phyloP scores from a whole-genome alignment of 805 yeast genomes.

The Suhomyces prunicola region DNA sequence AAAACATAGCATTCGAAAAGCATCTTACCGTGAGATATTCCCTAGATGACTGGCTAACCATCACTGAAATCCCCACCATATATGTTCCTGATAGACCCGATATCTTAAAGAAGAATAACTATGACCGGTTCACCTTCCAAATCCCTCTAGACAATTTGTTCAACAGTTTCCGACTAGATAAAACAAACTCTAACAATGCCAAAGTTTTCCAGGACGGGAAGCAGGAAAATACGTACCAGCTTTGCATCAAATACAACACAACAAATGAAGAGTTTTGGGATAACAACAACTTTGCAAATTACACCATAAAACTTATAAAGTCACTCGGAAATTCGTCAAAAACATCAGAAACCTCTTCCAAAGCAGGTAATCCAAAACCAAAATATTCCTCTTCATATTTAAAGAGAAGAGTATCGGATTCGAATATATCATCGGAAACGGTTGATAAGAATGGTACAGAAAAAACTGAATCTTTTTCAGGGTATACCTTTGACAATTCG shows the following conservation, averaged over 20 bases:
- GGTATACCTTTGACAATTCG: conserved; percentile 7
- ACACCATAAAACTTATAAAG: conserved; percentile 46
- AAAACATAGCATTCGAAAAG: conserved; percentile 69
- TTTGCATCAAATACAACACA: conserved; percentile 59
- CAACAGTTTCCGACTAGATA: conserved; percentile 22
- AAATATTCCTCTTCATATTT: conserved; percentile 39
- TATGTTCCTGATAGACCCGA: conserved; percentile 57
- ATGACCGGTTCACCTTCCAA: conserved; percentile 71
- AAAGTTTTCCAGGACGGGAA: conserved; percentile 4
- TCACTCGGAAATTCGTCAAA: conserved; percentile 6
- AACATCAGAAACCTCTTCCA: conserved; percentile 6
- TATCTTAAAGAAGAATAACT: conserved; percentile 45
- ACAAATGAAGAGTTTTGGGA: conserved; percentile 68
- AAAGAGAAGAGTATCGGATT: conserved; percentile 31
- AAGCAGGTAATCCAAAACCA: conserved; percentile 26
- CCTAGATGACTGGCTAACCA: conserved; percentile 73
- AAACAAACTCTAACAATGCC: conserved; percentile 2
- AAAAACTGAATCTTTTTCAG: conserved; percentile 4
- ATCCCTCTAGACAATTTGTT: conserved; percentile 48
- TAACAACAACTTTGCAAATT: conserved; percentile 62
- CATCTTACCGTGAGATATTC: conserved; percentile 70
- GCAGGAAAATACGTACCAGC: conserved; percentile 26
- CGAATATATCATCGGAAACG: conserved; percentile 2
- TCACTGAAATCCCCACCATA: conserved; percentile 61
- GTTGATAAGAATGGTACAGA: not conserved